These are phyloP conservation scores for Trichoderma afroharzianum DNA, from an alignment of 2,329 filamentous ascomycete genomes.

Conservation along the genomic window DNA sequence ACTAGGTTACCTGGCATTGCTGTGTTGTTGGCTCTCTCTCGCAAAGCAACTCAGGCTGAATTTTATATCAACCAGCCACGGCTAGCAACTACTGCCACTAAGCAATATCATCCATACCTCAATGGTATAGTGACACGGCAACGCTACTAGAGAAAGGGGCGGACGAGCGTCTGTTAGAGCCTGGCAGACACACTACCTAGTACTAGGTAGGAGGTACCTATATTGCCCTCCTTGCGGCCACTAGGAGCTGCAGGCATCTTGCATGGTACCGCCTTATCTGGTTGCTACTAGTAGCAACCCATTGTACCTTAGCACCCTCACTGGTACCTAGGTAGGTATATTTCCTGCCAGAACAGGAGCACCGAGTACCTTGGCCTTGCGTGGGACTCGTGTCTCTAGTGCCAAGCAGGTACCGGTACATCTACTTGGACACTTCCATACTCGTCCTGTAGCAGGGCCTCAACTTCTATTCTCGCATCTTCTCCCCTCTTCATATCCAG, in stretches of 20 bases:
- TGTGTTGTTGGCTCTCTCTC: neutral
- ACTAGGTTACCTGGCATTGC: neutral
- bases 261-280: slow-evolving; percentile 1
- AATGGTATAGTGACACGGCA: neutral
- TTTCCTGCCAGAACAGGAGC: neutral
- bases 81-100: neutral
- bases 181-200: neutral
- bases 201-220: too few relatives aligned
- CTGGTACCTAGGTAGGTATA: neutral
- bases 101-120: neutral
- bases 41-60: neutral
- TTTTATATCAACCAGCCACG: neutral
- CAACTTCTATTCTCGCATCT: neutral
- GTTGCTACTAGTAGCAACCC: neutral
- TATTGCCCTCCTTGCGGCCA: neutral
- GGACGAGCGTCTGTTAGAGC: neutral
- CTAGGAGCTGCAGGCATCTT: neutral
- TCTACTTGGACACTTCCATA: neutral
- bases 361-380: neutral
- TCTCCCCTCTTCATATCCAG: neutral
- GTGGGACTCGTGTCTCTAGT: neutral
- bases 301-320: neutral
- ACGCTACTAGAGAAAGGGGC: neutral
- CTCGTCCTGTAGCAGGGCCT: neutral
- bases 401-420: neutral